Conservation (phyloP, 2,329 filamentous ascomycete species). For the Aspergillus viridinutans region DNA sequence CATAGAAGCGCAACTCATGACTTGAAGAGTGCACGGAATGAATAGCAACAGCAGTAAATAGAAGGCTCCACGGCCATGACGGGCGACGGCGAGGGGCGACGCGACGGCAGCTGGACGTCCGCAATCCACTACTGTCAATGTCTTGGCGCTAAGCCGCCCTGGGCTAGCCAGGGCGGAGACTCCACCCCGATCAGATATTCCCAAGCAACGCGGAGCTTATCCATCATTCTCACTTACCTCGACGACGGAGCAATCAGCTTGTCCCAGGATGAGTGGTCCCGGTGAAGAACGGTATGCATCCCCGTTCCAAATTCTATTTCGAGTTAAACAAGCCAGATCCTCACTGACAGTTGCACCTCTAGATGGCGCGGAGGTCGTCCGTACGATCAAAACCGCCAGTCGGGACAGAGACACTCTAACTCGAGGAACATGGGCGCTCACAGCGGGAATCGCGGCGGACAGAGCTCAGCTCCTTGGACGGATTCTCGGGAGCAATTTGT, state of each 20-base stretch:
- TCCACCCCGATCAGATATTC: constrained; percentile 3
- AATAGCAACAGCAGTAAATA: background rate
- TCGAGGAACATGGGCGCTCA: constrained; percentile 31
- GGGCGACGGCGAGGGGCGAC: constrained; percentile 5
- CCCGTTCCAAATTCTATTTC: background rate
- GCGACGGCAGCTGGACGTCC: constrained; percentile 9
- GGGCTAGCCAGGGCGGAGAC: constrained; percentile 12
- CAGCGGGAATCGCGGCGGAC: constrained; percentile 28
- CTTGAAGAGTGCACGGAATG: background rate
- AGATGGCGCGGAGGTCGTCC: constrained; percentile 40
- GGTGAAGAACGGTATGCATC: constrained; percentile 28
- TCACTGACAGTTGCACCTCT: constrained; percentile 10
- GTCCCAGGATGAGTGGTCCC: constrained; percentile 30
- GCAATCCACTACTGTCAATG: constrained; percentile 3
- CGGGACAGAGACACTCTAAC: constrained; percentile 33
- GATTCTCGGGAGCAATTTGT: constrained; percentile 19
- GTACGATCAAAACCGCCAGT: constrained; percentile 34
- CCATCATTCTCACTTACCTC: background rate
- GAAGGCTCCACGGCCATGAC: background rate
- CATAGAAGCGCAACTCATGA: constrained; percentile 10
- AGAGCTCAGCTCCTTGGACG: constrained; percentile 26
- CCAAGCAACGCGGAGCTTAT: constrained; percentile 13
- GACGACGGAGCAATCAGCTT: background rate
- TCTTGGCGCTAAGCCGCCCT: constrained; percentile 8
- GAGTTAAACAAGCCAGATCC: background rate